A percentile compares a stretch with the other conserved stretches of the same genome.
Evolutionary conservation across 2,329 filamentous ascomycete genomes (phyloP).

Genomic region (Colletotrichum shisoi): DNA sequence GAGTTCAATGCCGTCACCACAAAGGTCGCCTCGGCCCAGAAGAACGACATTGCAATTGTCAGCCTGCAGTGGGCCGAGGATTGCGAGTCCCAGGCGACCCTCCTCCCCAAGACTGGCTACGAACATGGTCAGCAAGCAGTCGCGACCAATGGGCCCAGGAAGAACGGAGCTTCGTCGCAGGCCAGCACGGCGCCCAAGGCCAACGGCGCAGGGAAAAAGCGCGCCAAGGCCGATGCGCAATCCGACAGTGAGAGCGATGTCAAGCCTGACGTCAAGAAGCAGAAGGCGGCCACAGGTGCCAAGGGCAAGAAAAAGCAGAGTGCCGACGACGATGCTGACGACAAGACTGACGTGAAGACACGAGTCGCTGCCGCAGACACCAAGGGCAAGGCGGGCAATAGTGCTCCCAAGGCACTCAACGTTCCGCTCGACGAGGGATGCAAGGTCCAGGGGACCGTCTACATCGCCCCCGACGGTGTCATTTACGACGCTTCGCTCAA

Average conservation of each 20-base stretch:
- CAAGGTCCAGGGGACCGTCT: slow-evolving; percentile 59
- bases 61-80: slow-evolving; percentile 68
- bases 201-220: slow-evolving; percentile 37
- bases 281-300: slow-evolving; percentile 42
- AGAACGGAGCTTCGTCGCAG: slow-evolving; percentile 22
- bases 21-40: slow-evolving; percentile 61
- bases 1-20: slow-evolving; percentile 59
- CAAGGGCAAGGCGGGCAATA: not conserved
- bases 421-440: slow-evolving; percentile 62
- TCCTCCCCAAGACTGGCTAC: slow-evolving; percentile 49
- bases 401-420: slow-evolving; percentile 52
- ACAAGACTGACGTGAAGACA: slow-evolving; percentile 46
- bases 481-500: slow-evolving; percentile 84
- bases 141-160: slow-evolving; percentile 17
- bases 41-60: slow-evolving; percentile 63
- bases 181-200: slow-evolving; percentile 22
- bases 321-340: slow-evolving; percentile 36
- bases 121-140: slow-evolving; percentile 35
- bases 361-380: slow-evolving; percentile 48
- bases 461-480: slow-evolving; percentile 69
- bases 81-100: slow-evolving; percentile 55
- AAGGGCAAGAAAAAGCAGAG: slow-evolving; percentile 24
- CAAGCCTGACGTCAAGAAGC: slow-evolving; percentile 46
- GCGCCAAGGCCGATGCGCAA: slow-evolving; percentile 39
- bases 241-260: slow-evolving; percentile 42